phyloP scores from a whole-genome alignment of 331 rosid genomes.

The Pyracantha coccinea region DNA sequence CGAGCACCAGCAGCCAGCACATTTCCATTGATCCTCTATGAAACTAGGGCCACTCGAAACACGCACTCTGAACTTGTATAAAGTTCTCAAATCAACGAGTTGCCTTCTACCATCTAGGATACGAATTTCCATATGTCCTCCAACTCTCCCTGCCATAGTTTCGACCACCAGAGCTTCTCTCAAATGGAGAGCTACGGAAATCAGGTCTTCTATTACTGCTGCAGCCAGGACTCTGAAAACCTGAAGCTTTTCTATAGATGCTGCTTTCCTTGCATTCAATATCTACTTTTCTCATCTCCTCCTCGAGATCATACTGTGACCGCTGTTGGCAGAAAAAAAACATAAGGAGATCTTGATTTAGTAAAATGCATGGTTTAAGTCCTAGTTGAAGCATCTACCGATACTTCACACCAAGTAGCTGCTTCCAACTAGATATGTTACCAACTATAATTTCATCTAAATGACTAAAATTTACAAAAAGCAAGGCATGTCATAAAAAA shows the following conservation, averaged over 20 bases:
- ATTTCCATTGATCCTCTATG: background rate
- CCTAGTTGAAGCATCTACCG: background rate
- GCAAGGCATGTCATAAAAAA: background rate
- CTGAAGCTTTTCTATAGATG: conserved; percentile 42
- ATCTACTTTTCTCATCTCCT: conserved; percentile 58
- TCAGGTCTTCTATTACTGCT: conserved; percentile 12
- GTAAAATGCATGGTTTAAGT: background rate
- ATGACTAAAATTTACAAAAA: background rate
- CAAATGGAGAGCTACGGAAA: conserved; percentile 34
- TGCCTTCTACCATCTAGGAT: conserved; percentile 44
- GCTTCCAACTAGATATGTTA: background rate
- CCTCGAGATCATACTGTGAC: conserved; percentile 72
- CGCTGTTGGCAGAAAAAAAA: conserved; percentile 37
- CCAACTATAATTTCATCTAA: background rate
- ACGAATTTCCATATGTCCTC: conserved; percentile 59
- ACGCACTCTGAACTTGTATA: background rate
- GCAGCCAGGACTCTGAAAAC: conserved; percentile 35
- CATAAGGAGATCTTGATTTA: background rate
- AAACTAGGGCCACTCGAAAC: background rate
- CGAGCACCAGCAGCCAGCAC: background rate
- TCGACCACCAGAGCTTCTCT: conserved; percentile 37
- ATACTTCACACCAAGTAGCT: background rate
- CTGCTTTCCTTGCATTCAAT: conserved; percentile 41
- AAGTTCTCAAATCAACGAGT: background rate
- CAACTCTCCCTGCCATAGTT: conserved; percentile 34